Evolutionary conservation across 768 basidiomycete genomes (phyloP), one percentile per base, ranked within the genome.

Genomic region (Ramaria sp.): DNA sequence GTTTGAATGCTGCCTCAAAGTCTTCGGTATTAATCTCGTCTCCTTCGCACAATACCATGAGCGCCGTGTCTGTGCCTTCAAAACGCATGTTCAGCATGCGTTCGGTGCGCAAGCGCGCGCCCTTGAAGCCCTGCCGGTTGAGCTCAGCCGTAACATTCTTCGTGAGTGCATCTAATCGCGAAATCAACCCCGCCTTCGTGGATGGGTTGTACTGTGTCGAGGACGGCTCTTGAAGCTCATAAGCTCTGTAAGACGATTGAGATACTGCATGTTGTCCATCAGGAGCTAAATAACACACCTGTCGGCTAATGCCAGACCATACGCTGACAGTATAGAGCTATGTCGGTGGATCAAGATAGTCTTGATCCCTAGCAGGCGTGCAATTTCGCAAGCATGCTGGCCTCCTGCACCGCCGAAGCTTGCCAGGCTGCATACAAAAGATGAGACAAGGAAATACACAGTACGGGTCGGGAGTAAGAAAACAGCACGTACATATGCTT

Each of bases 351-450:
- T 86, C 43, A 95, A 71, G 62, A 95, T 85, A 7, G 83, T 90
- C 66, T 83, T 84, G 63, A 96, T 95, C 4, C 91, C 91, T 4
- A 97, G 75, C 7, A 90, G 74, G 22, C 78, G 75, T 0, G 92
- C 94, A 50, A 95, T 93, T 66, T 93, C 92, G 74, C 90, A 92
- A 11, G 91, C 93, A 60, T 93, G 91, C 63, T 93, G 92, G 2
- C 91, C 91, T 4, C 91, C 90, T 10, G 89, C 88, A 27, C 92
- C 91, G 5, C 91, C 91, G 61, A 94, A 94, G 62, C 85, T 87
- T 7, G 89, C 88, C 24, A 91, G 70, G 41, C 89, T 91, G 61
- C 17, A 22, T 52, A 20, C 3, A 13, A 39, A 13, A 33, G 5
- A 33, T 38, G 33, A 13, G 20, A 13, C 7, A 1, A 15, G 33